A percentile compares a stretch with the other conserved stretches of the same genome.
Evolutionary conservation across 1,284 basidiomycete genomes (phyloP).

Genomic region (Singerocomus inundabilis): DNA sequence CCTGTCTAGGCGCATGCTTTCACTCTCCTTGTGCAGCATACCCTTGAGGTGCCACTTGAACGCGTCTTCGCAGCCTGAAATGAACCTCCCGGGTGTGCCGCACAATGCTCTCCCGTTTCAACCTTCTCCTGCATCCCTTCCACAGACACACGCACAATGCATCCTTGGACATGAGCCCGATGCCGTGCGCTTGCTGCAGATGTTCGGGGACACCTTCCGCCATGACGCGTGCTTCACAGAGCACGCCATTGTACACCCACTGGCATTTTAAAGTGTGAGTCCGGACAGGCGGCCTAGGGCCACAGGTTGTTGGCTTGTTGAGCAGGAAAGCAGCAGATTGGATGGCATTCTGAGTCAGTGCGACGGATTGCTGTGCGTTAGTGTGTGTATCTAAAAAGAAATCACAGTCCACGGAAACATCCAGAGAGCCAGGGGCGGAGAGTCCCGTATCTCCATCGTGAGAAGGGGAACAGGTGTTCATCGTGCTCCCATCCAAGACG

Average conservation of each 20-base stretch:
- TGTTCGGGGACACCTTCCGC: constrained; percentile 17
- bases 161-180: constrained; percentile 24
- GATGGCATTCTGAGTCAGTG: neutral
- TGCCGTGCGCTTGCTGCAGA: constrained; percentile 12
- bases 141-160: constrained; percentile 14
- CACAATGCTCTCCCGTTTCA: constrained; percentile 28
- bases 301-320: neutral
- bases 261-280: constrained; percentile 1
- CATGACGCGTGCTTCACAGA: constrained; percentile 5
- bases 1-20: neutral
- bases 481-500: neutral
- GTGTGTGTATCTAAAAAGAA: neutral
- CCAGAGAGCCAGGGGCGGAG: neutral
- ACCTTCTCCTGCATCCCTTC: constrained; percentile 8
- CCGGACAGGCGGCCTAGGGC: neutral
- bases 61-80: constrained; percentile 21
- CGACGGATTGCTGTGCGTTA: neutral
- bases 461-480: neutral
- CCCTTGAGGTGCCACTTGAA: constrained; percentile 25
- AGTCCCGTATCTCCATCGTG: neutral
- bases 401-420: neutral
- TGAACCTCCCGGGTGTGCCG: constrained; percentile 27
- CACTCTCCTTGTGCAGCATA: constrained; percentile 6
- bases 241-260: constrained; percentile 10
- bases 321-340: neutral